Percentiles rank a stretch among this genome's conserved stretches.
Conservation (phyloP, 2,329 filamentous ascomycete species). For the Colletotrichum eremochloae region DNA sequence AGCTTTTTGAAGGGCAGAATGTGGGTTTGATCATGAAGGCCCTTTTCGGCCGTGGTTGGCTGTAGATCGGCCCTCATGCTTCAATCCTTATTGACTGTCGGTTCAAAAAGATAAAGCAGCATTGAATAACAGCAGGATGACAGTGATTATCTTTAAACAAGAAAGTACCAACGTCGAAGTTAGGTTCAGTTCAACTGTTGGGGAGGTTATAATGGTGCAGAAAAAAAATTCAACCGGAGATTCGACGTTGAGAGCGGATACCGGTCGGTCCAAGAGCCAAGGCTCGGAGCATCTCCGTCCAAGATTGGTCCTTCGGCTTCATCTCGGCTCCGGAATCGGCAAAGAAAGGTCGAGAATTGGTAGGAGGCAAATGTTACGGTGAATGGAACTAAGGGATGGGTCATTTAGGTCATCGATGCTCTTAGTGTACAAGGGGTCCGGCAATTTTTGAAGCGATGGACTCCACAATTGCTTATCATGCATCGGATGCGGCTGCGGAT, state of each 20-base stretch:
- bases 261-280: constrained; percentile 14
- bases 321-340: constrained; percentile 35
- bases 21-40: constrained; percentile 68
- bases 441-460: constrained; percentile 34
- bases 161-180: background rate
- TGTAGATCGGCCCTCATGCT: constrained; percentile 28
- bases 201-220: background rate
- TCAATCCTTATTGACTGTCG: background rate
- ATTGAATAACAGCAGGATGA: background rate
- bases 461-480: constrained; percentile 21
- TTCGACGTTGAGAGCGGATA: constrained; percentile 10
- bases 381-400: constrained; percentile 16
- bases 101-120: background rate
- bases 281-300: constrained; percentile 18
- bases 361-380: background rate
- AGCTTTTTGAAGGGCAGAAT: constrained; percentile 65
- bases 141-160: background rate
- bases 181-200: background rate
- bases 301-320: constrained; percentile 31
- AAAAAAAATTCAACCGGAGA: constrained; percentile 19
- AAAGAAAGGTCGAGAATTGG: background rate
- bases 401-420: background rate
- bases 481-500: constrained; percentile 31
- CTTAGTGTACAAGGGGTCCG: constrained; percentile 6
- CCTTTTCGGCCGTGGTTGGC: constrained; percentile 54